Percentiles rank a stretch among this genome's conserved stretches.
phyloP scores from a whole-genome alignment of 352 stramenopile genomes.

The Pythium brassicae region DNA sequence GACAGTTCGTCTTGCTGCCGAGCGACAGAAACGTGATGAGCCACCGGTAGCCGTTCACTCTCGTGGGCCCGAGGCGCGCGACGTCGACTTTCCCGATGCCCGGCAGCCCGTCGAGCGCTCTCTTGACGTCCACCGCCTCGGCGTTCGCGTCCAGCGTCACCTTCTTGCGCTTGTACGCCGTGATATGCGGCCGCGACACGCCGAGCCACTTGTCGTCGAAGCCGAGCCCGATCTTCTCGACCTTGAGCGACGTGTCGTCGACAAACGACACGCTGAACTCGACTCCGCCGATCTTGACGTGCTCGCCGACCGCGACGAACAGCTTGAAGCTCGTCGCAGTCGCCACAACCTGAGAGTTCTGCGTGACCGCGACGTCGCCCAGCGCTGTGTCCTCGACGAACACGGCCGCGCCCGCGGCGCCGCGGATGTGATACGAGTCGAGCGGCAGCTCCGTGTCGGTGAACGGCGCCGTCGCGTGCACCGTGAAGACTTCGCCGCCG shows the following conservation, averaged over 20 bases:
- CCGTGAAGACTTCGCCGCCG: slow-evolving; percentile 46
- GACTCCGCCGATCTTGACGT: slow-evolving; percentile 49
- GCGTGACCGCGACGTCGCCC: slow-evolving; percentile 50
- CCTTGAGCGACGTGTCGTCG: slow-evolving; percentile 21
- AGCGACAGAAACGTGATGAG: slow-evolving; percentile 69
- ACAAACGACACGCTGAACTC: slow-evolving; percentile 44
- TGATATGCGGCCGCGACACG: slow-evolving; percentile 38
- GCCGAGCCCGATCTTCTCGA: slow-evolving; percentile 24
- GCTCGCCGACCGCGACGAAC: slow-evolving; percentile 31
- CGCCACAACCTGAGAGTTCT: slow-evolving; percentile 22
- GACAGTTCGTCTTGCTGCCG: slow-evolving; percentile 37
- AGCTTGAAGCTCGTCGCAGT: slow-evolving; percentile 43
- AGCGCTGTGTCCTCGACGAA: slow-evolving; percentile 58
- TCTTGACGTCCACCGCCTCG: slow-evolving; percentile 47
- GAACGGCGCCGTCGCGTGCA: slow-evolving; percentile 64
- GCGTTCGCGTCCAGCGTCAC: slow-evolving; percentile 44
- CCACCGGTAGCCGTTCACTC: slow-evolving; percentile 58
- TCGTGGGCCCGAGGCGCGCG: slow-evolving; percentile 47
- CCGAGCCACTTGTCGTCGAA: slow-evolving; percentile 31
- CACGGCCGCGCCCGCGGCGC: slow-evolving; percentile 23
- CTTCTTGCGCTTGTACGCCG: slow-evolving; percentile 66
- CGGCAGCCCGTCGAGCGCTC: slow-evolving; percentile 33
- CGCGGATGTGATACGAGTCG: slow-evolving; percentile 63
- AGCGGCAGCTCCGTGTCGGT: slow-evolving; percentile 62
- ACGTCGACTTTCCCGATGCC: slow-evolving; percentile 59